A percentile compares a stretch with the other conserved stretches of the same genome.
These are phyloP conservation scores for Pythium guiyangense DNA, from an alignment of 352 stramenopile species.

Conservation along the genomic window DNA sequence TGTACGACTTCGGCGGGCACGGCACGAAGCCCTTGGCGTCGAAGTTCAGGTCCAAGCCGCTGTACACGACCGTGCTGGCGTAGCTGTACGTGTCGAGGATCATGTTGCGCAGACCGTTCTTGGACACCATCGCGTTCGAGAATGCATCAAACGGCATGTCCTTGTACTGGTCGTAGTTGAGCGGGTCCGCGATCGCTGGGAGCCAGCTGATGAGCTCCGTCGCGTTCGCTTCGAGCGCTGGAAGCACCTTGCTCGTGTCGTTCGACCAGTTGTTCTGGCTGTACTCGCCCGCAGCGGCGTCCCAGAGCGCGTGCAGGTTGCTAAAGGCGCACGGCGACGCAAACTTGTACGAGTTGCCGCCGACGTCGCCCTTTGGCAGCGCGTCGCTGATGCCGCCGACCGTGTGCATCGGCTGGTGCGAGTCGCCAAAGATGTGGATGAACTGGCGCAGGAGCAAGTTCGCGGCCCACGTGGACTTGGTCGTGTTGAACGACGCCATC, in stretches of 20 bases:
- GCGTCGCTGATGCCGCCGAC: constrained; percentile 35
- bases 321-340: constrained; percentile 33
- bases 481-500: constrained; percentile 52
- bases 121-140: constrained; percentile 20
- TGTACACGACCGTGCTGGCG: constrained; percentile 33
- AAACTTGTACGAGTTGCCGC: constrained; percentile 62
- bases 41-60: constrained; percentile 19
- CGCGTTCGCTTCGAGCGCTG: constrained; percentile 28
- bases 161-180: constrained; percentile 40
- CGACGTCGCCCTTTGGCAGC: constrained; percentile 44
- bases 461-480: constrained; percentile 54
- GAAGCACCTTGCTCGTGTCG: constrained; percentile 9
- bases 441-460: constrained; percentile 63
- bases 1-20: constrained; percentile 25
- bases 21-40: constrained; percentile 10
- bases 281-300: constrained; percentile 49
- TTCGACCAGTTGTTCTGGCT: constrained; percentile 49
- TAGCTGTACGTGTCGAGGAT: constrained; percentile 45
- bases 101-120: constrained; percentile 23
- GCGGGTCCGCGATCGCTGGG: constrained; percentile 22
- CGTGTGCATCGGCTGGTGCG: constrained; percentile 60
- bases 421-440: constrained; percentile 65
- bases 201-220: constrained; percentile 38
- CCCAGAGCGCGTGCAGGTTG: constrained; percentile 69
- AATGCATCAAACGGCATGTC: constrained; percentile 29